Base-by-base conservation (phyloP, 2,329 filamentous ascomycete genomes). In the Talaromyces amestolkiae region DNA sequence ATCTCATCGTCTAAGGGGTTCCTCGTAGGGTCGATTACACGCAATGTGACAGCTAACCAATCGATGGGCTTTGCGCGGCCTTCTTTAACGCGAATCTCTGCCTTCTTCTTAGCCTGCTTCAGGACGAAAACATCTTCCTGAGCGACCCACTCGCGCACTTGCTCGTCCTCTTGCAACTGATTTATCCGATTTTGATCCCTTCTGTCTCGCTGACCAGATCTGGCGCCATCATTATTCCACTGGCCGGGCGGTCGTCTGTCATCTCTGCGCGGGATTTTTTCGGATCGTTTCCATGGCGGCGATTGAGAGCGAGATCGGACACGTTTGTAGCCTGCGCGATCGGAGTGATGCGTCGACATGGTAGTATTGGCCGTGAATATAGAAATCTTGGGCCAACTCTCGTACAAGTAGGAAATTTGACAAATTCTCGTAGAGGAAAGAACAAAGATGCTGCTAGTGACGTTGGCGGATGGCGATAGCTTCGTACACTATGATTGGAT, bases 101-200 rank as follows among this genome's bases (percentile, higher is more conserved):
- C 94, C 82, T 97, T 98, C 83, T 96, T 98, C 84, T 98, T 99
- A 56, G 94, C 91, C 80, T 99, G 95, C 78, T 93, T 93, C 73
- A 99, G 82, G 65, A 98, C 95, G 74, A 99, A 99, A 69, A 90
- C 89, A 81, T 99, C 95, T 78, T 99, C 95, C 72, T 96, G 91
- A 61, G 94, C 91, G 22, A 98, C 91, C 84, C 95, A 99, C 74
- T 90, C 86, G 31, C 88, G 84, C 69, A 89, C 90, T 74, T 92
- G 89, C 74, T 93, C 89, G 72, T 93, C 91, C 74, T 92, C 87
- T 65, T 89, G 90, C 67, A 91, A 79, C 72, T 82, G 79, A 65
- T 83, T 83, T 60, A 81, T 72, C 5, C 78, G 78, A 59, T 80
- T 75, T 69, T 83, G 81, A 39, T 83, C 81, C 67, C 75, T 80